Evolutionary conservation across 192 early-diverging fungal genomes (phyloP).

Genomic region (Backusella parvicylindrica): DNA sequence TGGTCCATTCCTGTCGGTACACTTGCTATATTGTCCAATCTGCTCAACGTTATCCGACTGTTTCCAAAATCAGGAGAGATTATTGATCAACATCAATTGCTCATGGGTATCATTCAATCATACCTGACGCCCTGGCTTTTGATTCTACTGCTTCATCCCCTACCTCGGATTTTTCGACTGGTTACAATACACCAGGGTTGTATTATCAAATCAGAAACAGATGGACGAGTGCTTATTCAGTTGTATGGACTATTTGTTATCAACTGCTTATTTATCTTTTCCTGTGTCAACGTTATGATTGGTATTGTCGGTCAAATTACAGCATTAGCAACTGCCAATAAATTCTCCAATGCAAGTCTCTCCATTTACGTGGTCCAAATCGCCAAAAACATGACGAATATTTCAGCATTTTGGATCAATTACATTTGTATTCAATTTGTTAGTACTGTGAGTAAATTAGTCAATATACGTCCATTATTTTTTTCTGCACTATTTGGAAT

Average conservation of each 20-base stretch:
- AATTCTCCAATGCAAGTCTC: neutral
- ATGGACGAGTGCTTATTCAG: conserved; percentile 63
- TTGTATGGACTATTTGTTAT: conserved; percentile 70
- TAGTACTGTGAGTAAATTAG: conserved; percentile 62
- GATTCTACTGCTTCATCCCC: conserved; percentile 53
- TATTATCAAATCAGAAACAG: conserved; percentile 58
- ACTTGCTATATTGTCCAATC: conserved; percentile 56
- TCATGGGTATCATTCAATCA: conserved; percentile 59
- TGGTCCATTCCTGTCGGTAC: conserved; percentile 62
- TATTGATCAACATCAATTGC: conserved; percentile 43
- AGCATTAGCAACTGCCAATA: neutral
- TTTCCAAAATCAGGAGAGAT: conserved; percentile 42
- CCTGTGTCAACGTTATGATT: conserved; percentile 36
- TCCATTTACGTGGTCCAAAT: conserved; percentile 16
- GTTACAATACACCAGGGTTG: conserved; percentile 68
- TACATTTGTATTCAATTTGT: conserved; percentile 64
- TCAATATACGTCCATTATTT: conserved; percentile 54
- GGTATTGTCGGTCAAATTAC: conserved; percentile 27
- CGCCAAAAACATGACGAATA: conserved; percentile 34
- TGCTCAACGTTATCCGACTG: conserved; percentile 58
- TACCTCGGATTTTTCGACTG: conserved; percentile 59
- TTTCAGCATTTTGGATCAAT: conserved; percentile 72
- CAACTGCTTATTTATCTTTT: conserved; percentile 68
- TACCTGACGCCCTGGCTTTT: conserved; percentile 62
- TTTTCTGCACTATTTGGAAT: conserved; percentile 31